Base-by-base conservation (phyloP, 306 rosid species). In the Lablab purpureus region DNA sequence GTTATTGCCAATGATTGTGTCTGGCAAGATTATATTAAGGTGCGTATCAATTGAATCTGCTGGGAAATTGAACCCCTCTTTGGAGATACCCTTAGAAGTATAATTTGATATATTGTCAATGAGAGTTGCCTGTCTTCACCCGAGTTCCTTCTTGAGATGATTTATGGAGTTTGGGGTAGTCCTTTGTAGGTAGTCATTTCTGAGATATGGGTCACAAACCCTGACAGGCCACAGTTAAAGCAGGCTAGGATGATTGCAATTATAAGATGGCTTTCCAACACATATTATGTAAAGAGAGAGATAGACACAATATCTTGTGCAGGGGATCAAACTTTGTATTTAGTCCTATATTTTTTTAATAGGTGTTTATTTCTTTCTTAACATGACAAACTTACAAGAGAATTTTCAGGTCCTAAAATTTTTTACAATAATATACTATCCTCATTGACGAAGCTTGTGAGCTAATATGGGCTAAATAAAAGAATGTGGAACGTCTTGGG, bases 21-120 rank as follows among this genome's bases (percentile, higher is more conserved):
- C 50, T 92, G 97, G 97, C 95, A 92, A 82, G 93, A 88, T 83
- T 85, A 86, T 75, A 86, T 89, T 77, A 88, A 90, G 92, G 95
- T 92, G 81, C 23, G 74, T 50, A 30, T 76, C 47, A 73, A 71
- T 49, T 14, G 7, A 73, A 68, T 47, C 37, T 19, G 19, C 72
- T 51, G 37, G 55, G 41, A 79, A 79, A 43, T 41, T 63, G 43
- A 62, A 71, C 51, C 62, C 51, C 62, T 32, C 64, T 63, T 71
- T 71, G 25, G 50, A 6, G 2, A 32, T 40, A 51, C 60, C 13
- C 32, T 27, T 21, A 54, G 40, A 71, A 66, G 41, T 64, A 49
- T 10, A 76, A 40, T 40, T 74, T 69, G 51, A 17, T 68, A 11
- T 68, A 68, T 69, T 28, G 64, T 21, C 68, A 18, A 55, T 27